Percentiles rank a stretch among this genome's conserved stretches.
Conservation (phyloP, 768 basidiomycete species). For the Sporobolomyces phaffii region DNA sequence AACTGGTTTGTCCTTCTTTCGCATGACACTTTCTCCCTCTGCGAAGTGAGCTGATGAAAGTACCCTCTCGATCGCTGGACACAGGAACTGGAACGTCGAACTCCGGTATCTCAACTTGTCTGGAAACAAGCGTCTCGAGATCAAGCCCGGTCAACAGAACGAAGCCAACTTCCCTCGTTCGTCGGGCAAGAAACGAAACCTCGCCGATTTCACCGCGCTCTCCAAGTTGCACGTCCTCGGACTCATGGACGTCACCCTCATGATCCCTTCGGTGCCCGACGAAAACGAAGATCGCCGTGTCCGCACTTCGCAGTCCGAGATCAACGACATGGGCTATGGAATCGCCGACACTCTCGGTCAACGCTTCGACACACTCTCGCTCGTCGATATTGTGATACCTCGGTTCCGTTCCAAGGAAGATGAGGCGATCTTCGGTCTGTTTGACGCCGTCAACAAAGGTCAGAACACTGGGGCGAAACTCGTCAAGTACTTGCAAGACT, state of each 20-base stretch:
- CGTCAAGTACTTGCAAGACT: slow-evolving; percentile 76
- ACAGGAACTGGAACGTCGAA: slow-evolving; percentile 92
- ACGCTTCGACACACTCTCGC: slow-evolving; percentile 66
- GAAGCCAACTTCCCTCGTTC: slow-evolving; percentile 38
- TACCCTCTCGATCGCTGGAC: background rate
- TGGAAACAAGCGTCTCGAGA: slow-evolving; percentile 91
- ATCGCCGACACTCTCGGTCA: slow-evolving; percentile 83
- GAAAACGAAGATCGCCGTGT: slow-evolving; percentile 78
- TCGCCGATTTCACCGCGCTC: slow-evolving; percentile 84
- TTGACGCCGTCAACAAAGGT: slow-evolving; percentile 61
- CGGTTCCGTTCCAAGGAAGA: slow-evolving; percentile 69
- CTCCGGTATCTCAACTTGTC: slow-evolving; percentile 92
- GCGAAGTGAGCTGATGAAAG: no score
- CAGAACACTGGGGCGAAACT: slow-evolving; percentile 50
- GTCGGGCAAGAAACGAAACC: slow-evolving; percentile 46
- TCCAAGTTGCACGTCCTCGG: slow-evolving; percentile 78
- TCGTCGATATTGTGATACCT: slow-evolving; percentile 86
- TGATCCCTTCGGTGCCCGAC: slow-evolving; percentile 54
- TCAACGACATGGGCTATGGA: slow-evolving; percentile 89
- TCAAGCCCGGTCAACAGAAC: slow-evolving; percentile 64
- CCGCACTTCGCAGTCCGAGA: slow-evolving; percentile 78
- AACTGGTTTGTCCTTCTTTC: slow-evolving; percentile 74
- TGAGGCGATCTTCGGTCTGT: slow-evolving; percentile 93
- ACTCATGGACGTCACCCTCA: slow-evolving; percentile 86
- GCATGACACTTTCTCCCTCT: no score